These are phyloP conservation scores for Eremothecium cymbalariae DNA, from an alignment of 1,139 yeast species.

Conservation along the genomic window DNA sequence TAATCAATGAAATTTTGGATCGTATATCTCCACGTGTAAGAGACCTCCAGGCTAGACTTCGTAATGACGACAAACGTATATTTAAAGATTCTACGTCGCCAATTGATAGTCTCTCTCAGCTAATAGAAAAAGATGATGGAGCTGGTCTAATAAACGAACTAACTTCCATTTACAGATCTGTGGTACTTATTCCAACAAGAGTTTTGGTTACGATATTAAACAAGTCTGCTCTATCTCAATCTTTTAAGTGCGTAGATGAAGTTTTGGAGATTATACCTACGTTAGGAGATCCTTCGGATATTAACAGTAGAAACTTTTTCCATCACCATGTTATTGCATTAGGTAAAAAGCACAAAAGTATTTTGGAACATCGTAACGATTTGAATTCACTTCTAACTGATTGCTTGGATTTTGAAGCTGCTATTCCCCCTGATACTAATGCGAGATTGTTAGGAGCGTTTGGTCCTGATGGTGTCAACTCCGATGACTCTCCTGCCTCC, in stretches of 20 bases:
- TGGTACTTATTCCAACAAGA: constrained; percentile 32
- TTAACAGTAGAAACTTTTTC: constrained; percentile 74
- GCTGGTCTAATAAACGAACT: constrained; percentile 38
- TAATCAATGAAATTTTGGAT: constrained; percentile 49
- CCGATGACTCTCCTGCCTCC: constrained; percentile 47
- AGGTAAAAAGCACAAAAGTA: constrained; percentile 42
- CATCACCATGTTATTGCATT: constrained; percentile 74
- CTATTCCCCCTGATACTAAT: constrained; percentile 42
- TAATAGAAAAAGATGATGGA: constrained; percentile 41
- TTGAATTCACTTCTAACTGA: constrained; percentile 13
- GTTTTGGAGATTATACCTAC: constrained; percentile 43
- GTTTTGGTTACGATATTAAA: constrained; percentile 43
- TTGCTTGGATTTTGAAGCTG: constrained; percentile 37
- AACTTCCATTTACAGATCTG: constrained; percentile 34
- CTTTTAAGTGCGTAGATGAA: constrained; percentile 50
- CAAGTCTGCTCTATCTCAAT: constrained; percentile 48
- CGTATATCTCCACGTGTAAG: constrained; percentile 36
- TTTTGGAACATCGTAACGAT: constrained; percentile 7
- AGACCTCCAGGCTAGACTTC: constrained; percentile 5
- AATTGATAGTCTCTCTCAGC: constrained; percentile 29
- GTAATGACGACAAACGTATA: not conserved
- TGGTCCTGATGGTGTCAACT: constrained; percentile 62
- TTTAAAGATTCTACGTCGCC: constrained; percentile 9
- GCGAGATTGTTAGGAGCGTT: constrained; percentile 38
- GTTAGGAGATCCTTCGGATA: constrained; percentile 58